Conservation (phyloP, 106 monocot genomes). For the Dendrobium officinale region DNA sequence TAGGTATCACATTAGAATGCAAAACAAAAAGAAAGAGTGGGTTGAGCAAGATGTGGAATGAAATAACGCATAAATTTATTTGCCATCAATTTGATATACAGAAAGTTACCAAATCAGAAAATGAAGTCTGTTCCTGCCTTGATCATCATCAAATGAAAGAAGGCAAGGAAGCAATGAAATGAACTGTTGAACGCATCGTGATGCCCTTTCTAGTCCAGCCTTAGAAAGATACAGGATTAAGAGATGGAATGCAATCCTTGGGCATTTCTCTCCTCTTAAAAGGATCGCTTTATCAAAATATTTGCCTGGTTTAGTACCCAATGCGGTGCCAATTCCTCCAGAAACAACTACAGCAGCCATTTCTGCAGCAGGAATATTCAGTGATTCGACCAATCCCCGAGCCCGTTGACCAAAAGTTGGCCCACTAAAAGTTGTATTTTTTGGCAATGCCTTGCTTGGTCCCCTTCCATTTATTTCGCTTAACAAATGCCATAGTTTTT, state of each 20-base stretch:
- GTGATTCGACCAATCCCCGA: slow-evolving; percentile 88
- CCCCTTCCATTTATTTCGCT: slow-evolving; percentile 71
- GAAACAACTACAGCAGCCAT: slow-evolving; percentile 96
- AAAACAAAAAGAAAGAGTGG: not conserved
- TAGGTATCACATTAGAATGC: slow-evolving; percentile 7
- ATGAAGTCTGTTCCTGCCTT: slow-evolving; percentile 75
- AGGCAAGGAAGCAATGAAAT: slow-evolving; percentile 66
- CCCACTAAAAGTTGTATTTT: slow-evolving; percentile 28
- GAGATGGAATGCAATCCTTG: slow-evolving; percentile 72
- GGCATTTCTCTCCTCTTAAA: slow-evolving; percentile 85
- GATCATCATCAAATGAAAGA: slow-evolving; percentile 87
- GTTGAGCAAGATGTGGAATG: not conserved
- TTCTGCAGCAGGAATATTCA: slow-evolving; percentile 98
- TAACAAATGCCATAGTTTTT: slow-evolving; percentile 75
- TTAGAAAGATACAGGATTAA: slow-evolving; percentile 73
- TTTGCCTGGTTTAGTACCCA: slow-evolving; percentile 76
- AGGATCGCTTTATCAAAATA: slow-evolving; percentile 88
- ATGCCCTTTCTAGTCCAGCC: slow-evolving; percentile 70
- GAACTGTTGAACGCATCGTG: slow-evolving; percentile 71
- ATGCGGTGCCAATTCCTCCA: slow-evolving; percentile 74
- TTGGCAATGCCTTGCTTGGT: slow-evolving; percentile 35
- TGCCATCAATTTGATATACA: not conserved
- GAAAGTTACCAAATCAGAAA: slow-evolving; percentile 76
- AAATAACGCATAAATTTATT: not conserved
- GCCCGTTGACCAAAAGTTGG: slow-evolving; percentile 93